Base-by-base conservation (phyloP, 164 flowering plant genomes). In the Magnolia kwangsiensis region DNA sequence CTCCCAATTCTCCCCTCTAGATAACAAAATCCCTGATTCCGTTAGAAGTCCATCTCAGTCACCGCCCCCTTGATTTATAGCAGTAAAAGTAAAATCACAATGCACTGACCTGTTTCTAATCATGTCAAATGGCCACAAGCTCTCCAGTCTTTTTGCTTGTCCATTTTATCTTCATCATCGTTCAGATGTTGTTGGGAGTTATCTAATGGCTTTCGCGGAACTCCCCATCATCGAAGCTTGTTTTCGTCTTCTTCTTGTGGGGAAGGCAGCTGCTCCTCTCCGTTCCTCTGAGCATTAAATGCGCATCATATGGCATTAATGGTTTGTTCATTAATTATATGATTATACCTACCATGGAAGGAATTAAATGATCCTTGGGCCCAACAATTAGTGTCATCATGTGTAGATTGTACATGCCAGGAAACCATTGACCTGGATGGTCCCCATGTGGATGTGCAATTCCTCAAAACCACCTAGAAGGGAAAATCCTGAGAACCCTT, bases 171-270 rank as follows among this genome's bases (percentile, higher is more conserved):
- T 74, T 72, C 80, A 75, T 83, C 84, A 50, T 77, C 88, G 51
- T 79, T 83, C 65, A 51, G 51, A 73, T 65, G 82, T 74, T 87
- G 82, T 76, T 88, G 80, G 23, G 74, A 73, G 63, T 82, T 82
- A 21, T 82, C 63, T 2, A 68, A 51, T n/a, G 84, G 81, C 72
- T 80, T 79, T 80, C 61, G 50, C 16, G 81, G 82, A 61, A 73
- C 77, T 72, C 78, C 82, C 94, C 87, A 82, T n/a, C 67, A 72
- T 63, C 73, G 55, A 68, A 87, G 75, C 79, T 85, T 84, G 73
- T 84, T 74, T 76, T 89, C 77, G 7, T 80, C 77, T 21, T 80
- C 82, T 64, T 87, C 88, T n/a, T 83, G 79, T 58, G 81, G 82
- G 27, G 87, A 81, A 24, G 92, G 93, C 67, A 85, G 78, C 29